A percentile compares a stretch with the other conserved stretches of the same genome.
Conservation (phyloP, 805 yeast genomes). For the Cyberlindnera xylosilytica region DNA sequence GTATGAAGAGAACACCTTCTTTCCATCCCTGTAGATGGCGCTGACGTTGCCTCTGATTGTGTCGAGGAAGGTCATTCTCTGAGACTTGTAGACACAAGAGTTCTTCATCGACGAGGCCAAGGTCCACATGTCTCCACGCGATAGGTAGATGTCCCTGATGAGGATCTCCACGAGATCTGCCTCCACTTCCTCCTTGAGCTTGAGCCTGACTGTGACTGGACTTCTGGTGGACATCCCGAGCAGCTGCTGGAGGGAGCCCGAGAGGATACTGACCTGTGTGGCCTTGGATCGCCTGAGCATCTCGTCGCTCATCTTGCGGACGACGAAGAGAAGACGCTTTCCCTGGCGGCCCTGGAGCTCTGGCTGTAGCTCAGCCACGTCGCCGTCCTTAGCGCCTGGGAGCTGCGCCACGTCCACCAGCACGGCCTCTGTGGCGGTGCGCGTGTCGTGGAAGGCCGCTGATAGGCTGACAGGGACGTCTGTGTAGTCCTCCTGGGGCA, state of each 20-base stretch:
- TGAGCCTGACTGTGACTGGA: slow-evolving; percentile 54
- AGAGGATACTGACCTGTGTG: slow-evolving; percentile 51
- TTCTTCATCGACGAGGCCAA: slow-evolving; percentile 60
- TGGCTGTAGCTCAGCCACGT: slow-evolving; percentile 62
- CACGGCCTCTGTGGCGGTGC: slow-evolving; percentile 56
- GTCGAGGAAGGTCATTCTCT: slow-evolving; percentile 59
- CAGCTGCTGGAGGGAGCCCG: slow-evolving; percentile 56
- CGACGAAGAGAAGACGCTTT: slow-evolving; percentile 43
- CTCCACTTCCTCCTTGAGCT: slow-evolving; percentile 46
- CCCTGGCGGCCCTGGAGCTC: slow-evolving; percentile 26
- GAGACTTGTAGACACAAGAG: slow-evolving; percentile 64
- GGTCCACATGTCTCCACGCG: slow-evolving; percentile 93
- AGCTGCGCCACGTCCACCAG: slow-evolving; percentile 56
- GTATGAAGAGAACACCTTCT: slow-evolving; percentile 69
- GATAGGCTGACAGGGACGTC: slow-evolving; percentile 21
- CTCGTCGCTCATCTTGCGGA: slow-evolving; percentile 34
- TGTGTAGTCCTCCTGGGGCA: slow-evolving; percentile 1
- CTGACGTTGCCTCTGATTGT: slow-evolving; percentile 63
- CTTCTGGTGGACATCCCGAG: slow-evolving; percentile 68
- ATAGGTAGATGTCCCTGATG: slow-evolving; percentile 73
- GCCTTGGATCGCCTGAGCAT: slow-evolving; percentile 30
- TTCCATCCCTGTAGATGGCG: slow-evolving; percentile 61
- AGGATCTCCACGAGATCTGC: slow-evolving; percentile 82
- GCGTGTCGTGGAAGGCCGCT: slow-evolving; percentile 57
- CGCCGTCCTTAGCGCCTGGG: slow-evolving; percentile 70